Base-by-base conservation (phyloP, 2,329 filamentous ascomycete species). In the Dactylonectria estremocensis region DNA sequence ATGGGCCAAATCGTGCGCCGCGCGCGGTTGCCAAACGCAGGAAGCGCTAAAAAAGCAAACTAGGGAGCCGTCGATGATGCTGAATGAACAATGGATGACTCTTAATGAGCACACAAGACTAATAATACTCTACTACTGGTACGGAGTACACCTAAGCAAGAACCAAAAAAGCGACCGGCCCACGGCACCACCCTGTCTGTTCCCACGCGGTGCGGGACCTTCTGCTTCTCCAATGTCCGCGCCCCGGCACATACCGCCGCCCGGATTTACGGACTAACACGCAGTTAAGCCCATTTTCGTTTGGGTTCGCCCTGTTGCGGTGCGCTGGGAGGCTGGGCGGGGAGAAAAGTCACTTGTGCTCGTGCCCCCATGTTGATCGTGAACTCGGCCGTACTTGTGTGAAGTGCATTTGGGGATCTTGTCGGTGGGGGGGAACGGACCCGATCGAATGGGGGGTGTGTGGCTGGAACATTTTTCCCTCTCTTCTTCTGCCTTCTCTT, bases 211-310 rank as follows among this genome's bases (percentile, higher is more conserved):
- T 50, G 45, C 45, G 56, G 56, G 46, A 52, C 55, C 16, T n/a
- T 31, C 20, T 7, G 14, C 16, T 50, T 14, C 18, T 22, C 10
- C 45, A 58, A 59, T 59, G 55, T 53, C 56, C 46, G 50, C 40
- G 28, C 49, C 52, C 49, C 52, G 48, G 49, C 46, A 58, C 59
- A 61, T 33, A 48, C 54, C 61, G 45, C 60, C 61, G 70, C 50
- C 73, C 73, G 73, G 73, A 73, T 72, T 75, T 75, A 74, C 73
- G 73, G 71, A 67, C 72, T 55, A 70, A 64, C 33, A 52, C 68
- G 61, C 66, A 66, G 57, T 66, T 66, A 66, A 66, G 53, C 50
- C 63, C 50, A 61, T 43, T 18, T 14, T 40, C 16, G 8, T 43
- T 43, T n/a, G n/a, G n/a, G 37, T 43, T n/a, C 40, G 10, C 6